These are phyloP conservation scores for Agroathelia rolfsii DNA, from an alignment of 1,284 basidiomycete species.

Conservation along the genomic window DNA sequence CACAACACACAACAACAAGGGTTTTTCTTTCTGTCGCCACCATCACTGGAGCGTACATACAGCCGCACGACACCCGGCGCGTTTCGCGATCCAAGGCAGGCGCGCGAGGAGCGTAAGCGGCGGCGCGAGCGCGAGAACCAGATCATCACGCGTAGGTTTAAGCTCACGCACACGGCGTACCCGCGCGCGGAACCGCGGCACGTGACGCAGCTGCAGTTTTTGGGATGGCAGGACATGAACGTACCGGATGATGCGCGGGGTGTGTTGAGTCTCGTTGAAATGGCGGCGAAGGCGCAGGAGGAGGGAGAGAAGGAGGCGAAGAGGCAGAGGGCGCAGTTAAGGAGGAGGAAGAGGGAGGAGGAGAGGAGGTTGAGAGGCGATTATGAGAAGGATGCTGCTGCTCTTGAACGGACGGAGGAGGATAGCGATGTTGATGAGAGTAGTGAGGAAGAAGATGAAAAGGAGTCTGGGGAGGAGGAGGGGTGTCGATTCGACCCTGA, in stretches of 20 bases:
- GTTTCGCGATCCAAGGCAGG: constrained; percentile 16
- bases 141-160: constrained; percentile 62
- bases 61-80: constrained; percentile 24
- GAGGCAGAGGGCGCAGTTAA: constrained; percentile 14
- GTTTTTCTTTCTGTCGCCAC: constrained; percentile 21
- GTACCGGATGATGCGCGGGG: constrained; percentile 76
- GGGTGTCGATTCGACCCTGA: too few species aligned
- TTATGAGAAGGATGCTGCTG: too few species aligned
- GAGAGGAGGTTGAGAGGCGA: too few species aligned
- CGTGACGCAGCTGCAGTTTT: constrained; percentile 78
- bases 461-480: constrained; percentile 33
- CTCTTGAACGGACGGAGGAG: constrained; percentile 8
- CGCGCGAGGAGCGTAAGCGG: constrained; percentile 16
- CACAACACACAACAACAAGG: too few species aligned
- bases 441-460: constrained; percentile 11
- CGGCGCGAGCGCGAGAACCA: constrained; percentile 18
- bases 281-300: constrained; percentile 5
- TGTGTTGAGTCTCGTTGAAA: constrained; percentile 45
- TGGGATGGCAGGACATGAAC: constrained; percentile 91
- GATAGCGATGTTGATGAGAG: constrained; percentile 5
- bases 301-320: constrained; percentile 16
- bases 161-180: constrained; percentile 50
- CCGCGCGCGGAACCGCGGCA: constrained; percentile 49
- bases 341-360: constrained; percentile 42
- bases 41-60: too few species aligned